Base-by-base conservation (phyloP, 768 basidiomycete genomes). In the Sarcodon sp. region DNA sequence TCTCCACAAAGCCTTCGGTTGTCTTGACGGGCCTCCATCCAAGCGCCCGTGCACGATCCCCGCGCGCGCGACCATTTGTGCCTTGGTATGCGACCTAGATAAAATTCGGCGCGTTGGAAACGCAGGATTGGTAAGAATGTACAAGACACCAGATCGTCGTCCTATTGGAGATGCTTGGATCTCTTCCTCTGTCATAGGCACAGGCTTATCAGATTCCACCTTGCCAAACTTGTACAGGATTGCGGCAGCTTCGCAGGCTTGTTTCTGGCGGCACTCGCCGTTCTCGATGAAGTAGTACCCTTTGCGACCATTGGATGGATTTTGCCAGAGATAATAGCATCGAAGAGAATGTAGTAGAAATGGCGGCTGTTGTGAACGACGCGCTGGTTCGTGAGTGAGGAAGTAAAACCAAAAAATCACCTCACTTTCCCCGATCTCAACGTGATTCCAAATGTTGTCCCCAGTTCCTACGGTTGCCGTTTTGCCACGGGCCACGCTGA, bases 391-490 rank as follows among this genome's bases (percentile, higher is more conserved):
- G 34, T 27, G 4, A 27, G 21, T 27, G 21, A 27, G 21, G 4
- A 27, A n/a, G 12, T 38, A 33, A 10, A 31, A 36, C 21, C 7
- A 44, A 43, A 16, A 34, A 33, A 21, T 7, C 12, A 54, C 12
- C 67, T 46, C 49, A 77, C 77, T 62, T 35, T 81, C 78, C 39
- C 71, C 61, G 46, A 80, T 68, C 50, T 79, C 69, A 15, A 81
- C 72, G 51, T 76, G 64, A 0, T 72, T 69, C 80, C 79, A 84
- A 6, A 76, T 41, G 47, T 81, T 79, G 54, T 68, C 61, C 1
- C 83, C 82, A 37, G 67, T 54, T 0, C 80, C 79, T 3, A 83
- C 64, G 54, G 77, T 62, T 10, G 76, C 78, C 0, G 67, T 78
- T 33, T 71, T 67, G 1, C 67, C 68, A 35, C 80, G 67, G 51